Base-by-base conservation (phyloP, 345 rosid species). In the Hibiscus tridactylites region DNA sequence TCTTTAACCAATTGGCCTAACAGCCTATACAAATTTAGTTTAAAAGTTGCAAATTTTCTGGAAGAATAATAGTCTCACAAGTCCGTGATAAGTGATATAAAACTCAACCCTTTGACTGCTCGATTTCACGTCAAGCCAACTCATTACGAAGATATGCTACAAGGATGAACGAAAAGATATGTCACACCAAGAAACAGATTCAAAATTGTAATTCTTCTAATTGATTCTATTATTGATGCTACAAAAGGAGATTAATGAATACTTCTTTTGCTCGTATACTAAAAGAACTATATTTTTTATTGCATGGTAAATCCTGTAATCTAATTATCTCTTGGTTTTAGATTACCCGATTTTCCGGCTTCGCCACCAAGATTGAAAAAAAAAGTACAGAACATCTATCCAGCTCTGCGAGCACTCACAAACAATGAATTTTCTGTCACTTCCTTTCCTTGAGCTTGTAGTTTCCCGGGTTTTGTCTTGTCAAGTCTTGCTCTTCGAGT, bases 401-500 rank as follows among this genome's bases (percentile, higher is more conserved):
- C 15, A 64, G 73, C 75, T 74, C 73, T 26, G 5, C 37, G 39
- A 24, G 29, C 57, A 0, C 71, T 56, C 72, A 71, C 29, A 54
- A 37, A 16, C 44, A 53, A 29, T 26, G 63, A 49, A 60, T 49
- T 58, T 47, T 76, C 73, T 57, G 72, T 46, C 42, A 52, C 61
- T 66, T 71, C 71, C 61, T 50, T 77, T 19, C 64, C 78, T 19
- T 67, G 75, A 73, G 72, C 50, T 35, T 33, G 74, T 9, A 15
- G 16, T 28, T 76, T 82, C 50, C 75, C 76, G 5, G 5, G 52
- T 70, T 81, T 89, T 5, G 83, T 56, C 82, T 74, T 81, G 71
- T 84, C 91, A 3, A 75, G 78, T 66, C 86, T 80, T 7, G 83
- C 75, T 57, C 82, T 74, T 33, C 95, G 81, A 73, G 89, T 83